A percentile compares a stretch with the other conserved stretches of the same genome.
phyloP scores from a whole-genome alignment of 495 filamentous ascomycete species.

The Penicillium diatomitis region DNA sequence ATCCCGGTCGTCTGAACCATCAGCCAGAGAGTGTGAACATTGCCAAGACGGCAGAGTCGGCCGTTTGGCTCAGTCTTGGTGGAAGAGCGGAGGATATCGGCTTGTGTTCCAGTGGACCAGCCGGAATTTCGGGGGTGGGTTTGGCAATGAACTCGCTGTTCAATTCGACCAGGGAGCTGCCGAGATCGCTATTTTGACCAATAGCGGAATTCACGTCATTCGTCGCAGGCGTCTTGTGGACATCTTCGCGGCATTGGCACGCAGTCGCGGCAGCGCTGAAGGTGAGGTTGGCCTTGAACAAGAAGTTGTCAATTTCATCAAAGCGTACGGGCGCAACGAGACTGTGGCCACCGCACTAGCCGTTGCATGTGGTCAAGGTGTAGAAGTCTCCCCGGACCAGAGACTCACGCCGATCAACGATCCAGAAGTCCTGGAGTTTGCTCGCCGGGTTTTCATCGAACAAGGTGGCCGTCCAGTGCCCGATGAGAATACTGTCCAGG shows the following conservation, averaged over 20 bases:
- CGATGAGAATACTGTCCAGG: constrained; percentile 61
- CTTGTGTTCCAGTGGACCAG: constrained; percentile 58
- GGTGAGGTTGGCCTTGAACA: constrained; percentile 72
- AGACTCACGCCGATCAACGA: constrained; percentile 66
- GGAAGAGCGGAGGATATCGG: constrained; percentile 69
- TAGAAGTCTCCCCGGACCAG: constrained; percentile 62
- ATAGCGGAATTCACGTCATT: constrained; percentile 76
- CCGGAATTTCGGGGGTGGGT: constrained; percentile 70
- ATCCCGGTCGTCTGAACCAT: constrained; percentile 67
- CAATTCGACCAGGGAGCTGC: constrained; percentile 77
- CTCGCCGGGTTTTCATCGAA: constrained; percentile 80
- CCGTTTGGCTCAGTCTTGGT: constrained; percentile 61
- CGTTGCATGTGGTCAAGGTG: constrained; percentile 89
- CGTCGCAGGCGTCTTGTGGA: constrained; percentile 80
- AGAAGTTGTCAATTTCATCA: constrained; percentile 72
- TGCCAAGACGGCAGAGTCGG: constrained; percentile 56
- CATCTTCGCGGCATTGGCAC: constrained; percentile 76
- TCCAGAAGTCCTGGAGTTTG: constrained; percentile 69
- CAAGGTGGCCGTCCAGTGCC: constrained; percentile 74
- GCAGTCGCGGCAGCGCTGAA: constrained; percentile 59
- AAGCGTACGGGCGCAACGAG: constrained; percentile 75
- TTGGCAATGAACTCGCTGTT: constrained; percentile 89
- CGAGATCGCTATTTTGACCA: constrained; percentile 86
- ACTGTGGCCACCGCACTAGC: constrained; percentile 84
- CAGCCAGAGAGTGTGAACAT: constrained; percentile 42